These are phyloP conservation scores for Annulohypoxylon bovei DNA, from an alignment of 495 filamentous ascomycete genomes.

Conservation along the genomic window DNA sequence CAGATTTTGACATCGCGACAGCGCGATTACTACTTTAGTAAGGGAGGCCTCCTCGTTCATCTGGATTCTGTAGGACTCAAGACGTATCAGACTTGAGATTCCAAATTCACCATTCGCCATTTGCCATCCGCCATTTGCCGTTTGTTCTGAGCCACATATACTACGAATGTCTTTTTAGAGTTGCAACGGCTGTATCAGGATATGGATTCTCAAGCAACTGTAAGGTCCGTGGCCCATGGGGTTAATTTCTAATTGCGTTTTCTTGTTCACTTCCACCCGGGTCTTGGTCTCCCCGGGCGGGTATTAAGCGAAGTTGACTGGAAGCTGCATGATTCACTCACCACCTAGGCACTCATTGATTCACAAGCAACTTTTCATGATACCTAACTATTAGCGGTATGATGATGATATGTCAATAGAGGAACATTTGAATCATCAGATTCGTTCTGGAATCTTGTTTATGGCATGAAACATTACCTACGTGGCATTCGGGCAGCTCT, in stretches of 20 bases:
- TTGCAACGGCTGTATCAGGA: background rate
- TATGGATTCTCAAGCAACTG: background rate
- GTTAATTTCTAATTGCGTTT: background rate
- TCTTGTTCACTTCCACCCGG: background rate
- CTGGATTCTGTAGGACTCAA: background rate
- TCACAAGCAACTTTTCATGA: background rate
- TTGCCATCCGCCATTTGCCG: background rate
- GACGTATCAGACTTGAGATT: background rate
- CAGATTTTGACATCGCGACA: background rate
- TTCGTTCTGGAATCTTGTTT: conserved; percentile 12
- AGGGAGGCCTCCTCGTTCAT: background rate
- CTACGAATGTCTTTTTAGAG: background rate
- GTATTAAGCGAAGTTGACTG: conserved; percentile 4
- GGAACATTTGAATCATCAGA: background rate
- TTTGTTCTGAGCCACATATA: background rate
- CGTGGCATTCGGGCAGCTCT: conserved; percentile 3
- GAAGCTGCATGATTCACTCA: background rate
- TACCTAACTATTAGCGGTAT: background rate
- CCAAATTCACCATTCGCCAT: background rate
- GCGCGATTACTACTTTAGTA: too few relatives aligned
- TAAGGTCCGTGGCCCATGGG: background rate
- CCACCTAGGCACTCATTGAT: background rate
- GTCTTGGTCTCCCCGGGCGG: background rate
- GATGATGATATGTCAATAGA: background rate
- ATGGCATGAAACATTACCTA: conserved; percentile 8